Conservation (phyloP, 176 grass and related monocot genomes). For the Musa beccarii region DNA sequence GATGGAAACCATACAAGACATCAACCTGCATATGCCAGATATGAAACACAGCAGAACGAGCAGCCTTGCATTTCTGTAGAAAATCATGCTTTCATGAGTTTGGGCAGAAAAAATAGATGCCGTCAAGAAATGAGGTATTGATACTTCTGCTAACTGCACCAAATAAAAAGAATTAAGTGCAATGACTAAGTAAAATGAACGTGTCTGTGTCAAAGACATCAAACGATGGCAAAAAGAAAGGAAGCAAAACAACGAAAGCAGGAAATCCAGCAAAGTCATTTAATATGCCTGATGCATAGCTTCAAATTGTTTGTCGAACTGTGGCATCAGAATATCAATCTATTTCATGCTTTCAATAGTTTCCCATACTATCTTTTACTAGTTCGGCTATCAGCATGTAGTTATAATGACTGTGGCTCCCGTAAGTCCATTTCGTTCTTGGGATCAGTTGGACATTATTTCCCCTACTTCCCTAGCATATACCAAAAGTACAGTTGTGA, state of each 20-base stretch:
- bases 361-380: too few species aligned
- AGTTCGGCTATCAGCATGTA: too few species aligned
- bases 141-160: slow-evolving; percentile 81
- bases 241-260: slow-evolving; percentile 1
- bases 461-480: too few species aligned
- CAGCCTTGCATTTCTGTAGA: slow-evolving; percentile 77
- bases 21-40: slow-evolving; percentile 88
- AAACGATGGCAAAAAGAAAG: not conserved
- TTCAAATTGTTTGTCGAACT: too few species aligned
- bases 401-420: too few species aligned
- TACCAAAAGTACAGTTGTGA: too few species aligned
- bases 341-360: too few species aligned
- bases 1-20: slow-evolving; percentile 5
- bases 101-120: slow-evolving; percentile 92
- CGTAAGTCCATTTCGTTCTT: too few species aligned
- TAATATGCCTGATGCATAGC: too few species aligned
- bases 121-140: slow-evolving; percentile 85
- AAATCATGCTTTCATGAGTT: slow-evolving; percentile 48
- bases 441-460: too few species aligned
- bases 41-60: slow-evolving; percentile 67
- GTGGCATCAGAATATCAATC: too few species aligned
- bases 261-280: too few species aligned
- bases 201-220: not conserved
- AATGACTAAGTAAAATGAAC: not conserved
- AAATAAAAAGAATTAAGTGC: slow-evolving; percentile 3